Evolutionary conservation across 192 early-diverging fungal species (phyloP), one percentile per base, ranked within the genome.

Genomic region (Coemansia sp.): DNA sequence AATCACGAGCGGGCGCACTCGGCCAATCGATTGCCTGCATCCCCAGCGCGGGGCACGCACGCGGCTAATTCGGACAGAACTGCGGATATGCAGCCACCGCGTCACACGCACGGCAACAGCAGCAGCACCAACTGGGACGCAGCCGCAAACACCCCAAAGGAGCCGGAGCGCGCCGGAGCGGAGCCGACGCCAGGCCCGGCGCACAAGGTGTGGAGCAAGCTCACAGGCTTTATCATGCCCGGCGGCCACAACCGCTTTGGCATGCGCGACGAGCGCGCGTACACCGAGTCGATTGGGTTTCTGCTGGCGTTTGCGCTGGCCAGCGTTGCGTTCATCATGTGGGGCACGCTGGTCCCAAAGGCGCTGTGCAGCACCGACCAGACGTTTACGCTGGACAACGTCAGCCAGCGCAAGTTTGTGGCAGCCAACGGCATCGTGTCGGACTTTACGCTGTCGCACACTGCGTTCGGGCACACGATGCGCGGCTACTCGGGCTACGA

Each of bases 241-340:
- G 73, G 73, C 54, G 66, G 73, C 12, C 54, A 62, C 41, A 76
- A 76, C 63, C 65, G 73, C 26, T 69, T 76, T 57, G 73, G 73
- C 30, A 27, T 44, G 50, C 55, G 66, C 21, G 67, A 62, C 30
- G 50, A 45, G 19, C 48, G 60, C 54, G 44, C 58, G 12, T 64
- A 61, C 32, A 64, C 54, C 14, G 66, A 69, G 35, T 67, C 50
- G 7, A 52, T 76, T 20, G 67, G 62, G 3, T 76, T 69, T 43
- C 45, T 76, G 41, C 48, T 69, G 17, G 67, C 67, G 27, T 75
- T 75, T 46, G 66, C 52, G 48, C 49, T 75, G 47, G 66, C 66
- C 34, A 75, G 65, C 54, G 72, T 75, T 1, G 66, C 62, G 41
- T 69, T 75, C 23, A 75, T 59, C 34, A 56, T 75, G 64, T 76